Conservation (phyloP, 2,329 filamentous ascomycete species). For the Emergomyces pasteurianus region DNA sequence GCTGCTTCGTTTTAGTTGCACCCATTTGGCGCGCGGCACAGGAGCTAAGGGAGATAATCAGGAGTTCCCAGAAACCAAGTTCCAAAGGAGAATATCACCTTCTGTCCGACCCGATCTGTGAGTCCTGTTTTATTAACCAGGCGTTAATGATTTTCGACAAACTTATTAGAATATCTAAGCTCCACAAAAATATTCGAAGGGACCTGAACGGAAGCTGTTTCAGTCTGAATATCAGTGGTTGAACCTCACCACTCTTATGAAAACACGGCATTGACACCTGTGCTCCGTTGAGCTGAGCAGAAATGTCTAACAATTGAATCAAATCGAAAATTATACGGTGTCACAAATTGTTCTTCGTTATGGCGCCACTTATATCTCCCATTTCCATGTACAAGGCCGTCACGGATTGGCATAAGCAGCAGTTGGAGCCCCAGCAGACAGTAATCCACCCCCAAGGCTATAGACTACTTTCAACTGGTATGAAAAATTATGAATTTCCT, state of each 20-base stretch:
- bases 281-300: neutral
- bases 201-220: neutral
- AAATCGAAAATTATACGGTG: neutral
- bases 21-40: neutral
- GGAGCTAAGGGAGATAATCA: neutral
- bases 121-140: neutral
- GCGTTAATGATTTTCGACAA: neutral
- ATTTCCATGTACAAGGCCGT: constrained; percentile 1
- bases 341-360: neutral
- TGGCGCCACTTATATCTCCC: constrained; percentile 3
- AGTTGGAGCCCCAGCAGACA: neutral
- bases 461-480: neutral
- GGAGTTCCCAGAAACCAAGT: neutral
- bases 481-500: neutral
- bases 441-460: neutral
- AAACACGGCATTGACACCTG: neutral
- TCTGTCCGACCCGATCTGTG: neutral
- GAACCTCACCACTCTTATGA: neutral
- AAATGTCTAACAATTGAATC: neutral
- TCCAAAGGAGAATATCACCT: neutral
- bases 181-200: neutral
- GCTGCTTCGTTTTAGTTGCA: too few relatives aligned
- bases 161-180: neutral
- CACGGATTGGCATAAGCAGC: constrained; percentile 4
- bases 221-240: neutral